Conservation (phyloP, 371 early-diverging fungal genomes). For the Dichotomocladium elegans region DNA sequence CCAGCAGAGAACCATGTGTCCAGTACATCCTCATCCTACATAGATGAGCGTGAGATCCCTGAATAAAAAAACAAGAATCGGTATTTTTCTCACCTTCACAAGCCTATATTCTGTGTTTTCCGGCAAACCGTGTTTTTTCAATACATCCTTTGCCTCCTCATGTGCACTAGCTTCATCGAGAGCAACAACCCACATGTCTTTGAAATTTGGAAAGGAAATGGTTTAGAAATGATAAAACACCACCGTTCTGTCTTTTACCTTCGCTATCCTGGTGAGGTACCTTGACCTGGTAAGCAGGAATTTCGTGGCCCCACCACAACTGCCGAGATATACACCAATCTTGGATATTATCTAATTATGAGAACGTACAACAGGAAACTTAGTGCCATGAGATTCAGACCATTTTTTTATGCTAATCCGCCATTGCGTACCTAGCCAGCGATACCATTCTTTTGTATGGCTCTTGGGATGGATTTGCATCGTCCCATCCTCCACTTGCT, state of each 20-base stretch:
- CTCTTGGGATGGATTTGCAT: constrained; percentile 79
- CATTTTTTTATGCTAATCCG: not conserved
- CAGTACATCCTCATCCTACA: constrained; percentile 95
- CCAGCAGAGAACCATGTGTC: constrained; percentile 99
- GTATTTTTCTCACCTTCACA: constrained; percentile 20
- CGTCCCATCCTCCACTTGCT: constrained; percentile 67
- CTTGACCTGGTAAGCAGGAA: constrained; percentile 93
- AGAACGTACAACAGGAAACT: too few species aligned
- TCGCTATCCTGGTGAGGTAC: constrained; percentile 29
- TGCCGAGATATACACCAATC: constrained; percentile 99
- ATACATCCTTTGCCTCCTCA: constrained; percentile 36
- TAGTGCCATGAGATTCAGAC: constrained; percentile 5
- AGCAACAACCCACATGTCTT: constrained; percentile 73
- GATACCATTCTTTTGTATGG: constrained; percentile 87
- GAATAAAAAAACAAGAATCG: not conserved
- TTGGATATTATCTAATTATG: constrained; percentile 70
- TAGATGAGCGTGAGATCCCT: not conserved
- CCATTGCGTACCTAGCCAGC: constrained; percentile 80
- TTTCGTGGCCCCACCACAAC: constrained; percentile 99
- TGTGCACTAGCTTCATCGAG: constrained; percentile 57
- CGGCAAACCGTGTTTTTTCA: constrained; percentile 24
- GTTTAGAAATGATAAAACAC: too few species aligned
- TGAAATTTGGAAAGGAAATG: too few species aligned
- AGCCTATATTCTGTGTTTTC: constrained; percentile 25
- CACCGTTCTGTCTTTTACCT: too few species aligned